Base-by-base conservation (phyloP, 1,139 yeast species). In the Yamadazyma trypodendri region DNA sequence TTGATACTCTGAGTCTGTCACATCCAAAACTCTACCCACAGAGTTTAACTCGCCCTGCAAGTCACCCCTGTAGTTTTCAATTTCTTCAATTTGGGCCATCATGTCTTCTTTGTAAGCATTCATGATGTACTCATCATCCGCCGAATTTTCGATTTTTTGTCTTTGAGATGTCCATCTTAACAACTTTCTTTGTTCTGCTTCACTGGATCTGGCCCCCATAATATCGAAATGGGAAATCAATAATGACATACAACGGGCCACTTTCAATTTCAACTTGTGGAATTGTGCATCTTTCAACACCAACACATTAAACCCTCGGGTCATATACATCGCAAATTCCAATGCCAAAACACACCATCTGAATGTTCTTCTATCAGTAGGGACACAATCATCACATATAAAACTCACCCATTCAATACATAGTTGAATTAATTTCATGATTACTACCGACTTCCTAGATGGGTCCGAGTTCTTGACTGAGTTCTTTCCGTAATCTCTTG, bases 171-270 rank as follows among this genome's bases (percentile, higher is more conserved):
- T 68, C 76, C 72, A 79, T 49, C 67, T 77, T 55, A 71, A 68
- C 61, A 69, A 65, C 52, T 71, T 69, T 49, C 67, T 74, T 63
- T 74, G 70, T 49, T 83, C 89, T 3, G 89, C 89, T 43, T 87
- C 94, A 55, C 84, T 85, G 6, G 96, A 85, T 52, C 97, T 75
- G 0, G 97, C 97, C 37, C 98, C 98, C 96, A 92, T 92, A 40
- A 92, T 89, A 63, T 92, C 98, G 56, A 92, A 92, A 63, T 92
- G 98, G 0, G 97, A 87, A 46, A 92, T 90, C 45, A 92, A 72
- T 38, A 92, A 68, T 1, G 97, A 82, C 94, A 92, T 89, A 61
- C 97, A 89, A 2, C 95, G 86, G 0, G 97, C 96, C 31, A 92
- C 96, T 55, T 88, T 89, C 39, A 79, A 74, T 50, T 89, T 82